These are phyloP conservation scores for Pyrenophora graminea DNA, from an alignment of 2,329 filamentous ascomycete genomes.

Conservation along the genomic window DNA sequence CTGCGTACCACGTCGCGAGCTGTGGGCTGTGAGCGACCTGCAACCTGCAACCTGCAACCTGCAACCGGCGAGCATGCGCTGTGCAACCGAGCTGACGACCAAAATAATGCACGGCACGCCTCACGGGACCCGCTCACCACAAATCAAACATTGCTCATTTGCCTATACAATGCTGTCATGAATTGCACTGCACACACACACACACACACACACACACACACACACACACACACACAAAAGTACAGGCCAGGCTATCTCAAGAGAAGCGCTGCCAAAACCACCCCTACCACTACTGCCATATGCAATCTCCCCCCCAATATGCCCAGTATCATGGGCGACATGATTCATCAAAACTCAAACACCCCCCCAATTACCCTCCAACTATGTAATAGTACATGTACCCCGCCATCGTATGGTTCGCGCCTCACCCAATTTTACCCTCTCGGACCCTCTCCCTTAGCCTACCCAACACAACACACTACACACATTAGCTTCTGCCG, in stretches of 20 bases:
- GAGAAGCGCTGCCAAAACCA: slow-evolving; percentile 12
- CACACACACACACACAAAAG: neutral
- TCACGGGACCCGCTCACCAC: slow-evolving; percentile 13
- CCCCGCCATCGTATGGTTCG: slow-evolving; percentile 5
- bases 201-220: too few species aligned
- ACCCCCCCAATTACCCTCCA: neutral
- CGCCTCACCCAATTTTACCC: neutral
- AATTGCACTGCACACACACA: slow-evolving; percentile 12
- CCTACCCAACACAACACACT: slow-evolving; percentile 8
- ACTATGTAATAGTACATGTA: neutral
- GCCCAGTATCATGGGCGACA: slow-evolving; percentile 3
- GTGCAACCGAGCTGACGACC: slow-evolving; percentile 29
- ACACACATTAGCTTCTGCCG: neutral
- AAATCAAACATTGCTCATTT: neutral
- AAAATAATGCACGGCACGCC: slow-evolving; percentile 11
- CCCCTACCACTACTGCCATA: neutral
- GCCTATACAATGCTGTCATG: slow-evolving; percentile 15
- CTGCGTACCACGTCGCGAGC: slow-evolving; percentile 22
- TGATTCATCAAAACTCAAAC: neutral
- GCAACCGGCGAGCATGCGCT: slow-evolving; percentile 19
- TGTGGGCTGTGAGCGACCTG: too few species aligned
- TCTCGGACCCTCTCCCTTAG: slow-evolving; percentile 6
- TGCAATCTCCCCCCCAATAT: neutral
- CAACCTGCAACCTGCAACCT: neutral
- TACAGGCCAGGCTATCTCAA: slow-evolving; percentile 39